Percentiles rank a stretch among this genome's conserved stretches.
Evolutionary conservation across 345 rosid species (phyloP).

Genomic region (Hypericum androsaemum): DNA sequence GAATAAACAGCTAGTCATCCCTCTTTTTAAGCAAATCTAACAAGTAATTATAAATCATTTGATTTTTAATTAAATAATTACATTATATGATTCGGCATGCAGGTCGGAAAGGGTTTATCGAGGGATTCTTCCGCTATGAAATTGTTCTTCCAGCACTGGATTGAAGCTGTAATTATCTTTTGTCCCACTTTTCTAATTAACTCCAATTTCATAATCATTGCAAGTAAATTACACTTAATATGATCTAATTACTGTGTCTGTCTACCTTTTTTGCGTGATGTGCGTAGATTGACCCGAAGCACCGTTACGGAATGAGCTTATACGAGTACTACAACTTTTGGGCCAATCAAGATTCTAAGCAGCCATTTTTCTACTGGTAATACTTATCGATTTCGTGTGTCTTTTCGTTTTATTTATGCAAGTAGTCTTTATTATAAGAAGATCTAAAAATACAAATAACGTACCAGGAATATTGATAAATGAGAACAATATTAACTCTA

Average conservation of each 20-base stretch:
- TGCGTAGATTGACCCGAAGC: constrained; percentile 38
- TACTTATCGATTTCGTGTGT: neutral
- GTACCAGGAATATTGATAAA: too few species aligned
- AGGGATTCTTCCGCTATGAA: constrained; percentile 25
- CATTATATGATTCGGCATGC: constrained; percentile 7
- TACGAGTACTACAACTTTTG: constrained; percentile 66
- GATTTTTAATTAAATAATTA: too few species aligned
- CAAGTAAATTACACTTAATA: too few species aligned
- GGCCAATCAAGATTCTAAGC: constrained; percentile 61
- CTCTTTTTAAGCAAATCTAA: too few species aligned
- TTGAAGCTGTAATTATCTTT: constrained; percentile 35
- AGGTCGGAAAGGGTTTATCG: constrained; percentile 49
- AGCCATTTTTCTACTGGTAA: constrained; percentile 92
- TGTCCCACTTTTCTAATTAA: too few species aligned
- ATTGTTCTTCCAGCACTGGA: constrained; percentile 90
- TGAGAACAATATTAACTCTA: too few species aligned
- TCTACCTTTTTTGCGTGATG: too few species aligned
- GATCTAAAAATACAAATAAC: too few species aligned
- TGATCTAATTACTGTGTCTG: too few species aligned
- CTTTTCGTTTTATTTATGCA: neutral
- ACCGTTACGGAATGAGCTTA: constrained; percentile 74
- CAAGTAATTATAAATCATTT: too few species aligned
- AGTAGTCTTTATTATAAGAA: neutral
- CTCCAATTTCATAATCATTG: neutral
- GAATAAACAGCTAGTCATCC: too few species aligned